Conservation (phyloP, 73 alveolate species). For the Tetrahymena thermophila region DNA sequence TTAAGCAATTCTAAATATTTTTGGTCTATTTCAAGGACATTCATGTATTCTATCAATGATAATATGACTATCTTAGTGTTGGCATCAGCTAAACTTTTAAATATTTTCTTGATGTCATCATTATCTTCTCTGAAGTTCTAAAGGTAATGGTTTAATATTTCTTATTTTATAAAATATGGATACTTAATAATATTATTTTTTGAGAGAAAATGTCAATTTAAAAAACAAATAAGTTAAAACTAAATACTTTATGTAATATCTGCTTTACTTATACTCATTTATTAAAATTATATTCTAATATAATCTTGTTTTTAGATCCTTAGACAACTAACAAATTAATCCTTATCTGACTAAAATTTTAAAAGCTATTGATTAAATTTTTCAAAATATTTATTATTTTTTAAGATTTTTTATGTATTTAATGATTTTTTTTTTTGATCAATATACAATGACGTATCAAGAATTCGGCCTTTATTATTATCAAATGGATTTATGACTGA, state of each 20-base stretch:
- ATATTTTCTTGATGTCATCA: background rate
- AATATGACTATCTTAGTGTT: background rate
- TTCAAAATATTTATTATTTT: background rate
- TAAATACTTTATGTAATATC: background rate
- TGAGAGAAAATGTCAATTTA: background rate
- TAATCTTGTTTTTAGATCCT: background rate
- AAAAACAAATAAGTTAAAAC: background rate
- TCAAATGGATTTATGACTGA: background rate
- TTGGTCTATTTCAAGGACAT: background rate
- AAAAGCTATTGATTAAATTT: background rate
- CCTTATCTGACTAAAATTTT: background rate
- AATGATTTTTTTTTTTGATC: background rate
- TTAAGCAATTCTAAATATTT: background rate
- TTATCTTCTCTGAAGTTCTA: background rate
- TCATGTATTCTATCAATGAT: background rate
- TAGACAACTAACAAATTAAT: background rate
- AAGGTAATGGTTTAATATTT: background rate
- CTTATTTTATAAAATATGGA: background rate
- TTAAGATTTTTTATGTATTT: background rate
- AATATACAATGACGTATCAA: background rate
- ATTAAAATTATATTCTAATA: too few relatives aligned
- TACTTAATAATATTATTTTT: background rate
- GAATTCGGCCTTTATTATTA: background rate
- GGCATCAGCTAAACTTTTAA: background rate
- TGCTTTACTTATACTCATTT: background rate